Evolutionary conservation across 2,329 filamentous ascomycete genomes (phyloP).

Genomic region (Ambrosiella xylebori): DNA sequence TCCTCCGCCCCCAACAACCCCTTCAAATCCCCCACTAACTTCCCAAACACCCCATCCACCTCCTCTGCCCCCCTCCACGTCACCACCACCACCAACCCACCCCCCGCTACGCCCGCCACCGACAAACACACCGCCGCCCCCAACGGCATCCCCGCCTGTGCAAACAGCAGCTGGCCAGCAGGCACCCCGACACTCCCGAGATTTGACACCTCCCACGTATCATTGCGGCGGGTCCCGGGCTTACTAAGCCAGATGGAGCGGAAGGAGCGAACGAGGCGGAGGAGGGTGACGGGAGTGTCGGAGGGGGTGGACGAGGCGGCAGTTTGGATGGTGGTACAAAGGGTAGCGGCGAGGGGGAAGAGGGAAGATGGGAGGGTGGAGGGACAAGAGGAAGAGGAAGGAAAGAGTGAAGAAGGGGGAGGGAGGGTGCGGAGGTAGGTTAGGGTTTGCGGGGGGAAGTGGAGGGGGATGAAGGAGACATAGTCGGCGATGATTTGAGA

Average conservation of each 20-base stretch:
- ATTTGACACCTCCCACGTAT: constrained; percentile 37
- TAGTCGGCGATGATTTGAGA: constrained; percentile 17
- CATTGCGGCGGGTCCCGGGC: constrained; percentile 25
- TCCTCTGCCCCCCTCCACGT: constrained; percentile 25
- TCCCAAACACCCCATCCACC: not conserved
- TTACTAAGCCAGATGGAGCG: constrained; percentile 23
- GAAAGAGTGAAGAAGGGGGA: constrained; percentile 25
- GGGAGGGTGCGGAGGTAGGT: constrained; percentile 18
- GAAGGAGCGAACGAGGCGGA: constrained; percentile 29
- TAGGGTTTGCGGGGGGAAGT: constrained; percentile 20
- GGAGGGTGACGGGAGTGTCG: constrained; percentile 27
- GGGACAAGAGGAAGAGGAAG: not conserved
- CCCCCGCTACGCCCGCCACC: constrained; percentile 28
- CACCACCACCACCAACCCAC: constrained; percentile 25
- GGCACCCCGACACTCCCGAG: constrained; percentile 21
- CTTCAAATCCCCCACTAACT: not conserved
- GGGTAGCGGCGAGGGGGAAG: constrained; percentile 25
- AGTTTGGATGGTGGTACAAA: constrained; percentile 22
- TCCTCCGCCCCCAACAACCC: not conserved
- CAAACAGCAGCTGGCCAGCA: constrained; percentile 30
- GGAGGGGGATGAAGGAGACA: constrained; percentile 22
- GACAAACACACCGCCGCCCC: constrained; percentile 29
- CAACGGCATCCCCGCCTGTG: constrained; percentile 29
- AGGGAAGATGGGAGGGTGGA: constrained; percentile 16
- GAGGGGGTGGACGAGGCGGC: constrained; percentile 21